phyloP scores from a whole-genome alignment of 2,329 filamentous ascomycete species.

The Trichophyton schoenleinii region DNA sequence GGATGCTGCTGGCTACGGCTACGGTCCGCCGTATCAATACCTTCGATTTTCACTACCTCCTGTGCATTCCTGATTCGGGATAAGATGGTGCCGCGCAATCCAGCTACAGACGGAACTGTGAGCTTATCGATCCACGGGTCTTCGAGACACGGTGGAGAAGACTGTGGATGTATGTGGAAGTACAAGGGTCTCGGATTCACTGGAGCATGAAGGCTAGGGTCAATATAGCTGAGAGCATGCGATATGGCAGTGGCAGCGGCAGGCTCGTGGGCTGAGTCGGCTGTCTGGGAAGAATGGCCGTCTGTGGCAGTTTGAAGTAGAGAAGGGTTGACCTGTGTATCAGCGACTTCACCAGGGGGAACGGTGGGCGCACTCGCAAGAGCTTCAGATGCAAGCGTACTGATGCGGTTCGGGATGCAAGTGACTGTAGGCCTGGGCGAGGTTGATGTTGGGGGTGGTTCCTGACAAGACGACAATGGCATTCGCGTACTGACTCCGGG shows the following conservation, averaged over 20 bases:
- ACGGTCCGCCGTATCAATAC: slow-evolving; percentile 46
- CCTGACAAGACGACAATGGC: neutral
- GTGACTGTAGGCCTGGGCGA: neutral
- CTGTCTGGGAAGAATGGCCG: slow-evolving; percentile 30
- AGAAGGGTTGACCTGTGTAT: slow-evolving; percentile 52
- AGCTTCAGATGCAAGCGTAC: slow-evolving; percentile 33
- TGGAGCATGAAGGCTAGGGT: slow-evolving; percentile 23
- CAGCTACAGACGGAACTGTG: slow-evolving; percentile 44
- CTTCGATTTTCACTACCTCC: slow-evolving; percentile 49
- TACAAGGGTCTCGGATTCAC: slow-evolving; percentile 46
- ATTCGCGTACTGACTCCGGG: neutral
- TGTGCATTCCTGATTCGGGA: slow-evolving; percentile 48
- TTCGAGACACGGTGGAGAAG: slow-evolving; percentile 35
- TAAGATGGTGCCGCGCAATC: slow-evolving; percentile 50
- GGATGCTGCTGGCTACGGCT: slow-evolving; percentile 41
- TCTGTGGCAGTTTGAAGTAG: slow-evolving; percentile 47
- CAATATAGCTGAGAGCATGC: slow-evolving; percentile 26
- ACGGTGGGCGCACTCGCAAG: slow-evolving; percentile 30
- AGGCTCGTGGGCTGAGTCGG: slow-evolving; percentile 16
- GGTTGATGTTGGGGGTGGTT: slow-evolving; percentile 25
- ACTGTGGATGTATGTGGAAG: slow-evolving; percentile 56
- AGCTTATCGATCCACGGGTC: slow-evolving; percentile 54
- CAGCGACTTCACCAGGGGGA: slow-evolving; percentile 30
- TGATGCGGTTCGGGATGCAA: slow-evolving; percentile 27
- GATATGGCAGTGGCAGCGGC: neutral